These are phyloP conservation scores for Moesziomyces sp. DNA, from an alignment of 1,284 basidiomycete genomes.

Conservation along the genomic window DNA sequence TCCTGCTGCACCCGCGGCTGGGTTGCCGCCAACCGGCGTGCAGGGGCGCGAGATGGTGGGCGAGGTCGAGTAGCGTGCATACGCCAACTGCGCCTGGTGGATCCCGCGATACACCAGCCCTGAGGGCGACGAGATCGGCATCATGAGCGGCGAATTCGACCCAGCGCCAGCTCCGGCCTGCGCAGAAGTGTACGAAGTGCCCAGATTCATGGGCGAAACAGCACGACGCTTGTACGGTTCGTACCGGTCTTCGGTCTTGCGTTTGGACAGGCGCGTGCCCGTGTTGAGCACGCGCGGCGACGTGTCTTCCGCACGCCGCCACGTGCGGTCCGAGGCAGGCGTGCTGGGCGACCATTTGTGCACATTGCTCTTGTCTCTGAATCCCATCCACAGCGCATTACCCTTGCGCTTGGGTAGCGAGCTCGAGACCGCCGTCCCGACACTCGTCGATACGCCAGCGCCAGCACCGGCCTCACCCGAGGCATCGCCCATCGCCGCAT, in stretches of 20 bases:
- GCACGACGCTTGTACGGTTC: slow-evolving; percentile 56
- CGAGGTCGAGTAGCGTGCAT: slow-evolving; percentile 34
- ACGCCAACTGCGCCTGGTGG: slow-evolving; percentile 13
- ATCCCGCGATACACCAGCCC: slow-evolving; percentile 20
- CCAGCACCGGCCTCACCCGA: background rate
- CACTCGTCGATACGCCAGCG: slow-evolving; percentile 9
- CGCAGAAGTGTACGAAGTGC: slow-evolving; percentile 17
- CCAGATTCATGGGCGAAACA: slow-evolving; percentile 48
- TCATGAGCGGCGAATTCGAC: slow-evolving; percentile 26
- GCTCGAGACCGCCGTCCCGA: slow-evolving; percentile 6
- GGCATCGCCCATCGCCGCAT: background rate
- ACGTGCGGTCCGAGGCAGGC: slow-evolving; percentile 1
- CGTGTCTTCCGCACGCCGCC: slow-evolving; percentile 30
- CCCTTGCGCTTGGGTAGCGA: slow-evolving; percentile 42
- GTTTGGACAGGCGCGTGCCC: slow-evolving; percentile 27
- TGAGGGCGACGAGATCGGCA: slow-evolving; percentile 34
- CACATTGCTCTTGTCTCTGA: slow-evolving; percentile 35
- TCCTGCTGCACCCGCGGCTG: slow-evolving; percentile 2
- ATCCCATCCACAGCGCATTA: slow-evolving; percentile 48
- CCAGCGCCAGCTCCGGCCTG: slow-evolving; percentile 7
- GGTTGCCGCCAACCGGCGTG: slow-evolving; percentile 19
- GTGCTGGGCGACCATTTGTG: slow-evolving; percentile 39
- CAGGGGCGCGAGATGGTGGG: slow-evolving; percentile 42
- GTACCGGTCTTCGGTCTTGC: slow-evolving; percentile 51
- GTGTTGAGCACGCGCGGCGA: slow-evolving; percentile 26